A percentile compares a stretch with the other conserved stretches of the same genome.
phyloP scores from a whole-genome alignment of 441 rosid species.

The Hura crepitans region DNA sequence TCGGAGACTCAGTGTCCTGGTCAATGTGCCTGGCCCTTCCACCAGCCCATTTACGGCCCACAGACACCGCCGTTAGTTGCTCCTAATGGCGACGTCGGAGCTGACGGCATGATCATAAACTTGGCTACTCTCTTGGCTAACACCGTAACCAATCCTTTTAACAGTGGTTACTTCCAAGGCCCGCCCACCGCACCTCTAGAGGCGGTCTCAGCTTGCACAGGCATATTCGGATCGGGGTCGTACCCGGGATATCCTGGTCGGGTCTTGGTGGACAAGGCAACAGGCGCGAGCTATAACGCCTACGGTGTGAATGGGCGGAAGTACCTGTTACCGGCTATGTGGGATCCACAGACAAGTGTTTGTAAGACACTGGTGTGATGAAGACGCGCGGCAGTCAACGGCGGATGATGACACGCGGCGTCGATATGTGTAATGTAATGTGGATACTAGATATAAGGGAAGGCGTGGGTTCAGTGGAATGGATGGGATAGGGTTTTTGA shows the following conservation, averaged over 20 bases:
- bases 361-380: conserved; percentile 61
- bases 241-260: conserved; percentile 85
- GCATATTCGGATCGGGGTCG: conserved; percentile 76
- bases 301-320: conserved; percentile 62
- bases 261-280: conserved; percentile 56
- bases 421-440: not conserved
- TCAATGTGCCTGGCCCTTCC: conserved; percentile 94
- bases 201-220: conserved; percentile 85
- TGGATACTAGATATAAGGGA: not conserved
- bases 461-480: not conserved
- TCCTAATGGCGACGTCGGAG: conserved; percentile 88
- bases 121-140: conserved; percentile 68
- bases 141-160: conserved; percentile 82
- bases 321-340: conserved; percentile 83
- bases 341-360: conserved; percentile 75
- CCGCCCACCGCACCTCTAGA: conserved; percentile 78
- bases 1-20: conserved; percentile 77
- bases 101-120: conserved; percentile 84
- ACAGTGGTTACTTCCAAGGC: conserved; percentile 77
- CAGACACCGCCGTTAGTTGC: conserved; percentile 70
- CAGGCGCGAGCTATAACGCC: conserved; percentile 77
- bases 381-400: conserved; percentile 20
- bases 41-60: conserved; percentile 87
- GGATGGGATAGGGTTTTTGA: not conserved
- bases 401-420: not conserved